Evolutionary conservation across 2,329 filamentous ascomycete species (phyloP), one percentile per base, ranked within the genome.

Genomic region (Diaporthe australafricana): DNA sequence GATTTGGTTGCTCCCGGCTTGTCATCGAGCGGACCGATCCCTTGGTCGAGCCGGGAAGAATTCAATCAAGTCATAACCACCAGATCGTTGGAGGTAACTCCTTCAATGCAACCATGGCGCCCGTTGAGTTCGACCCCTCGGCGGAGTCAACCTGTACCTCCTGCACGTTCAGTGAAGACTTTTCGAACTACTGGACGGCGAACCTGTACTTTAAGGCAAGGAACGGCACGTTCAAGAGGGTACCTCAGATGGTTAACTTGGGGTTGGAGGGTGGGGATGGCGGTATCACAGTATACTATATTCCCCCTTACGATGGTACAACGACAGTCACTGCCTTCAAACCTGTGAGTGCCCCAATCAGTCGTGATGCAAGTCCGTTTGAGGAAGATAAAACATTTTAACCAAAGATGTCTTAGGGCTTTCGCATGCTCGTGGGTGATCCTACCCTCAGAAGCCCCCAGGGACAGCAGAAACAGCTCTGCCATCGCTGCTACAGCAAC

Each of bases 61-160:
- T 77, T 30, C 80, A 80, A 14, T 81, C 80, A 17, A 75, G 80
- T 6, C 82, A 83, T 75, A 77, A 82, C 50, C 82, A 83, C 70
- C 81, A 83, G 74, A 77, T 83, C 42, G 79, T 82, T 16, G 81
- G 81, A 52, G 82, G 81, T 17, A 81, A 83, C 75, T 80, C 81
- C 4, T 83, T 83, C 79, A 83, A 83, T 70, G 77, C 77, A 0
- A 77, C 78, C n/a, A 83, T 83, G 81, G 73, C 75, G 38, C 74
- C 75, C 14, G 72, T 60, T 30, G 56, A 66, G 14, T 66, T 22
- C 35, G 72, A 74, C 20, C 72, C 70, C 16, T 62, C 56, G 7
- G 35, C 38, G 16, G 25, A 12, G n/a, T 70, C 57, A 16, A 74
- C 68, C 9, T 76, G 75, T 55, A 76, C 75, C 12, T 73, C 73